phyloP scores from a whole-genome alignment of 2,329 filamentous ascomycete species.

The Polytolypa hystricis region DNA sequence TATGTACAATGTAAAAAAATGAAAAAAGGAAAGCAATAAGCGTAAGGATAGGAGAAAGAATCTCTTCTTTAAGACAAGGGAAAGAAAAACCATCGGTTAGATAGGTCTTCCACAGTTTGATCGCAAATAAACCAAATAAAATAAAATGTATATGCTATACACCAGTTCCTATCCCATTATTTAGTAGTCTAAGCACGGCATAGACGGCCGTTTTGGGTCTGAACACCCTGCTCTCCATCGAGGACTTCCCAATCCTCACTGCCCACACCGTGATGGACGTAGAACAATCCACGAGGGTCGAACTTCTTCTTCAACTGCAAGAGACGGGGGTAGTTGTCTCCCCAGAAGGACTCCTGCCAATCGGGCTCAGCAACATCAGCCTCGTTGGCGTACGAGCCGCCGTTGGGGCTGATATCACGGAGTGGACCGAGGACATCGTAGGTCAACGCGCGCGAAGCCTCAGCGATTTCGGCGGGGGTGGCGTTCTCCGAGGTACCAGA shows the following conservation, averaged over 20 bases:
- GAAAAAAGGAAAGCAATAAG: no score
- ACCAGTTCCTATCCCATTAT: no score
- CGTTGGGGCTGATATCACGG: slow-evolving; percentile 24
- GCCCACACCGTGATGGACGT: slow-evolving; percentile 38
- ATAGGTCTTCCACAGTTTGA: no score
- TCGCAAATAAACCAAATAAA: no score
- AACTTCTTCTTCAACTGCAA: slow-evolving; percentile 29
- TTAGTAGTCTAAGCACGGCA: slow-evolving; percentile 26
- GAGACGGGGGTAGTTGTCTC: slow-evolving; percentile 27
- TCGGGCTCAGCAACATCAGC: slow-evolving; percentile 22
- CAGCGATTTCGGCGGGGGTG: slow-evolving; percentile 8
- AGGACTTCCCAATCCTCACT: slow-evolving; percentile 32
- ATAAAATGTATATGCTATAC: no score
- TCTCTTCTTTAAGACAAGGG: no score
- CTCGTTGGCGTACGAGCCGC: slow-evolving; percentile 33
- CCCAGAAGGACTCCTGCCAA: slow-evolving; percentile 32
- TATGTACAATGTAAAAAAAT: no score
- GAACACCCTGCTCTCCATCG: slow-evolving; percentile 18
- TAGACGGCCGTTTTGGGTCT: slow-evolving; percentile 30
- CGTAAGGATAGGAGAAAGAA: no score
- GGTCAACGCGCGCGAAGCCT: slow-evolving; percentile 14
- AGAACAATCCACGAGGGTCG: slow-evolving; percentile 35
- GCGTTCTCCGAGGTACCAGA: background rate
- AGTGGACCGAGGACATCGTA: slow-evolving; percentile 27
- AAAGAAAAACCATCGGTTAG: no score